Evolutionary conservation across 192 early-diverging fungal species (phyloP).

Genomic region (Backusella sp.): DNA sequence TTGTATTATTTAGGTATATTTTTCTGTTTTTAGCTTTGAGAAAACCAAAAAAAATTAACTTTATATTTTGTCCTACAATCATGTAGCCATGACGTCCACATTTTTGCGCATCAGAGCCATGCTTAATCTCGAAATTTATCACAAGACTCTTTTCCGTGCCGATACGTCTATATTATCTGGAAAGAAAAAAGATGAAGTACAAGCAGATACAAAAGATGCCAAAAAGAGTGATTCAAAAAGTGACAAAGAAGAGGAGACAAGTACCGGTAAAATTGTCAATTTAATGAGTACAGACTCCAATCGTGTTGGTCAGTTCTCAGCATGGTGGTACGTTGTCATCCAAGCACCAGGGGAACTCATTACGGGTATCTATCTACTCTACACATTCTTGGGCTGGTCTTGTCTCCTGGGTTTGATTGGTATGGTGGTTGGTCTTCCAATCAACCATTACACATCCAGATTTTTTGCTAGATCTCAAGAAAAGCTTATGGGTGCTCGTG

Average conservation of each 20-base stretch:
- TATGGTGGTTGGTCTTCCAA: conserved; percentile 46
- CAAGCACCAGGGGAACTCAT: conserved; percentile 57
- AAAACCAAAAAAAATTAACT: conserved; percentile 43
- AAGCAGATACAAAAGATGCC: conserved; percentile 25
- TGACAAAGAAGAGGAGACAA: conserved; percentile 22
- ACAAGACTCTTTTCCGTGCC: conserved; percentile 54
- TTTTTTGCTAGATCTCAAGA: conserved; percentile 46
- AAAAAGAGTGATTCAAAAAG: conserved; percentile 27
- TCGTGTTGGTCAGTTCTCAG: conserved; percentile 50
- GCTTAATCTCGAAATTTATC: conserved; percentile 55
- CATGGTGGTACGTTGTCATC: conserved; percentile 52
- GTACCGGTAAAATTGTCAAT: conserved; percentile 71
- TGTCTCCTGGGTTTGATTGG: conserved; percentile 73
- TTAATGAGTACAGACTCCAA: conserved; percentile 70
- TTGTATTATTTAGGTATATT: conserved; percentile 8
- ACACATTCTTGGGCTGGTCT: conserved; percentile 76
- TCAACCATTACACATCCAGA: conserved; percentile 36
- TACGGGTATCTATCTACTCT: conserved; percentile 65
- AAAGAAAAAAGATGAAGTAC: conserved; percentile 21
- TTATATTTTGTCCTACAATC: not conserved
- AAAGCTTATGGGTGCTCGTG: conserved; percentile 59
- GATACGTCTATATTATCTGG: conserved; percentile 37
- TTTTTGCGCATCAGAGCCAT: conserved; percentile 17
- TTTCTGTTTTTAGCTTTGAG: conserved; percentile 26
- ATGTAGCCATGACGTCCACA: conserved; percentile 25